Conservation (phyloP, 768 basidiomycete genomes). For the Leccinum subtestaceum region DNA sequence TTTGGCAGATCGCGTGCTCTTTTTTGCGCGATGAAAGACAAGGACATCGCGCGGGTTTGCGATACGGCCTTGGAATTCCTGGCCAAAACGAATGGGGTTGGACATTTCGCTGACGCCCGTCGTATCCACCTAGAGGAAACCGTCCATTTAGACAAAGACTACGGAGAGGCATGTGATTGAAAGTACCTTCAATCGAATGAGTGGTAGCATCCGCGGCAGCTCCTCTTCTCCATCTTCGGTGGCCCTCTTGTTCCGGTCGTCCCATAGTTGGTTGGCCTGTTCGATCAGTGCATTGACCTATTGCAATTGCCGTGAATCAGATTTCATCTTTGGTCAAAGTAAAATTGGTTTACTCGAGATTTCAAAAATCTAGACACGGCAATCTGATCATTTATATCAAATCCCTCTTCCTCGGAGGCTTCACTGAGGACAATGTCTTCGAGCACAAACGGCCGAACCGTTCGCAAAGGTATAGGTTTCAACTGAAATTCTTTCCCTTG, state of each 20-base stretch:
- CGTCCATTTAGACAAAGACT: neutral
- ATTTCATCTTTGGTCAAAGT: neutral
- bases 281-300: slow-evolving; percentile 80
- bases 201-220: slow-evolving; percentile 73
- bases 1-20: slow-evolving; percentile 43
- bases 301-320: slow-evolving; percentile 1
- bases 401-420: slow-evolving; percentile 70
- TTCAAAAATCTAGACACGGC: slow-evolving; percentile 81
- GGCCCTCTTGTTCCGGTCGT: slow-evolving; percentile 37
- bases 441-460: slow-evolving; percentile 91
- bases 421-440: slow-evolving; percentile 77
- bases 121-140: slow-evolving; percentile 70
- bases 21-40: slow-evolving; percentile 84
- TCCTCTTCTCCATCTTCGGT: slow-evolving; percentile 59
- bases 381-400: slow-evolving; percentile 79
- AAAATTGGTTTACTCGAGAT: slow-evolving; percentile 46
- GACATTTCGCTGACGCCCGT: slow-evolving; percentile 88
- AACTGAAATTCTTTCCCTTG: slow-evolving; percentile 86
- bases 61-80: slow-evolving; percentile 85
- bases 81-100: slow-evolving; percentile 95
- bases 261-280: slow-evolving; percentile 53
- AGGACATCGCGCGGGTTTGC: slow-evolving; percentile 95
- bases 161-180: neutral
- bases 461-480: slow-evolving; percentile 82
- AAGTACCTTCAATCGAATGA: slow-evolving; percentile 77